Evolutionary conservation across 2,329 filamentous ascomycete genomes (phyloP).

Genomic region (Penicillium expansum): DNA sequence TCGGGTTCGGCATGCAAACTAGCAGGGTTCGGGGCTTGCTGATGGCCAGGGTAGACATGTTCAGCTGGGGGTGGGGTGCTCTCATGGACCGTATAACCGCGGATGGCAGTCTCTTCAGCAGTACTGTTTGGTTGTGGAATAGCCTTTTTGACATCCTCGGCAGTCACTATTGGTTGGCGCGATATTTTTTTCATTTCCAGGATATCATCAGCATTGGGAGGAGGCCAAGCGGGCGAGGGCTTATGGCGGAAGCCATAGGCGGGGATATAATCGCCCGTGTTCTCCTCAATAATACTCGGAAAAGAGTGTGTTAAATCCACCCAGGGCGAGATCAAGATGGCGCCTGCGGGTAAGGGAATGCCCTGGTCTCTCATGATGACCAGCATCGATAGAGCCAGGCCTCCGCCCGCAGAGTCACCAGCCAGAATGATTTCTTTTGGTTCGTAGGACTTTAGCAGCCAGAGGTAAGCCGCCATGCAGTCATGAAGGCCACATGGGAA

Average conservation of each 20-base stretch:
- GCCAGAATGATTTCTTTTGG: conserved; percentile 81
- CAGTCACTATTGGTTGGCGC: conserved; percentile 42
- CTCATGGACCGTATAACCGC: conserved; percentile 29
- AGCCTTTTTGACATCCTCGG: conserved; percentile 21
- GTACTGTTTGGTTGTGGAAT: conserved; percentile 18
- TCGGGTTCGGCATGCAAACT: conserved; percentile 26
- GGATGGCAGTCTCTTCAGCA: conserved; percentile 34
- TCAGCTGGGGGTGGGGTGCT: conserved; percentile 11
- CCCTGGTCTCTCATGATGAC: conserved; percentile 78
- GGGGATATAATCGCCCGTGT: conserved; percentile 82
- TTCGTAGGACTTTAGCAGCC: conserved; percentile 72
- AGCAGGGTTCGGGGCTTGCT: conserved; percentile 17
- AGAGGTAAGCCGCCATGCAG: conserved; percentile 82
- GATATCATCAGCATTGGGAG: conserved; percentile 76
- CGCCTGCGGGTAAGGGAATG: conserved; percentile 81
- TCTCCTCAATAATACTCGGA: conserved; percentile 74
- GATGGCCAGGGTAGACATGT: conserved; percentile 25
- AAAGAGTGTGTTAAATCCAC: conserved; percentile 95
- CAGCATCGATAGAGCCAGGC: conserved; percentile 79
- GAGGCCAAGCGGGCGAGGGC: conserved; percentile 88
- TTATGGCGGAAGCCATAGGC: conserved; percentile 83
- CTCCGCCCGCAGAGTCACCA: conserved; percentile 89
- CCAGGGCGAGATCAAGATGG: conserved; percentile 90
- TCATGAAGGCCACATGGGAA: conserved; percentile 93
- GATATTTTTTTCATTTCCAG: conserved; percentile 47